Evolutionary conservation across 2,329 filamentous ascomycete genomes (phyloP).

Genomic region (Pseudogymnoascus sp.): DNA sequence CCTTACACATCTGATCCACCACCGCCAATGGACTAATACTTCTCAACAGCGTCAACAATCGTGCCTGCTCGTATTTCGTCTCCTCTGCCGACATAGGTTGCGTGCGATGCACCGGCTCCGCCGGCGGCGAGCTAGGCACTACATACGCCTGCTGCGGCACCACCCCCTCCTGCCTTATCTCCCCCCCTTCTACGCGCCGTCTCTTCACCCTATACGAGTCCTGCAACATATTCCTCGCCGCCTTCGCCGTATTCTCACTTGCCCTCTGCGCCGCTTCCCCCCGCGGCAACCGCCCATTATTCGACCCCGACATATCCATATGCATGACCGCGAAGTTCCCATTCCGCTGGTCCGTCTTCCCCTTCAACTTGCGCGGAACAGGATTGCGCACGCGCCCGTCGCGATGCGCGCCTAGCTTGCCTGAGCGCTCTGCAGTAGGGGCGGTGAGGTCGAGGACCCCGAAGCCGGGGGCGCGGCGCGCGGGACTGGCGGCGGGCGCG

Average conservation of each 20-base stretch:
- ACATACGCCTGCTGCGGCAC: conserved; percentile 10
- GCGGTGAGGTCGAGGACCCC: conserved; percentile 48
- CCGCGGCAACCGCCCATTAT: conserved; percentile 41
- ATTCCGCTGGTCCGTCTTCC: conserved; percentile 46
- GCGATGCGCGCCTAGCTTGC: conserved; percentile 30
- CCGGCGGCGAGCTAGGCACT: not conserved
- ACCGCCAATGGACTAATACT: conserved; percentile 47
- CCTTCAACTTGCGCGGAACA: conserved; percentile 54
- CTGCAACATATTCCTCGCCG: conserved; percentile 47
- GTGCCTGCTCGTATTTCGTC: conserved; percentile 51
- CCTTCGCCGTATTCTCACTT: conserved; percentile 52
- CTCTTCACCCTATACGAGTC: conserved; percentile 42
- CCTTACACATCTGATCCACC: conserved; percentile 55
- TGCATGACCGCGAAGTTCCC: conserved; percentile 58
- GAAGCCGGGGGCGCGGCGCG: conserved; percentile 35
- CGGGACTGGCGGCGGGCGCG: conserved; percentile 35
- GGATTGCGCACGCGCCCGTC: conserved; percentile 49
- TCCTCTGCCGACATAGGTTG: conserved; percentile 37
- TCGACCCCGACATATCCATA: conserved; percentile 42
- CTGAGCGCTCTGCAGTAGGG: conserved; percentile 28
- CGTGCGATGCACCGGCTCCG: conserved; percentile 17
- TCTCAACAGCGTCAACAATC: conserved; percentile 48
- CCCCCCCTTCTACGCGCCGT: conserved; percentile 19
- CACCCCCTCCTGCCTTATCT: conserved; percentile 12
- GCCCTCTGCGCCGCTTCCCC: conserved; percentile 54